Evolutionary conservation across 2,329 filamentous ascomycete species (phyloP).

Genomic region (Alternaria burnsii): DNA sequence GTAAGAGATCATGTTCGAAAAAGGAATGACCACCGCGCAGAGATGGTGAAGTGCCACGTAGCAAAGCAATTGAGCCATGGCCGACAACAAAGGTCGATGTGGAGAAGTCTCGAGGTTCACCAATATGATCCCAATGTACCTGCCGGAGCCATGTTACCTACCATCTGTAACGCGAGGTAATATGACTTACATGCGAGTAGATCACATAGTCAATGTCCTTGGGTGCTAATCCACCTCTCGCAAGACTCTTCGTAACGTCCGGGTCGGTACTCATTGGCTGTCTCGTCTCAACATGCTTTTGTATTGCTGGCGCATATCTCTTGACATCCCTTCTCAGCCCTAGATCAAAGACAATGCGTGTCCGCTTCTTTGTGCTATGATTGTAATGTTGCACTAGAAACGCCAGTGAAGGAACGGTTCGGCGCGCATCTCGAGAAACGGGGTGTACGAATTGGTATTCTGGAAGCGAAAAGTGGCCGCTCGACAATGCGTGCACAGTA

Average conservation of each 20-base stretch:
- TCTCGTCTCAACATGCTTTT: constrained; percentile 57
- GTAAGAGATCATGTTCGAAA: constrained; percentile 58
- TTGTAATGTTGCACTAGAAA: constrained; percentile 63
- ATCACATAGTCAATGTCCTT: constrained; percentile 54
- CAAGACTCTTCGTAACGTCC: constrained; percentile 52
- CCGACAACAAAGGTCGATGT: constrained; percentile 53
- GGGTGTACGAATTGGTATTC: constrained; percentile 59
- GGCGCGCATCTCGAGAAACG: constrained; percentile 54
- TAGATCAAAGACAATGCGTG: constrained; percentile 63
- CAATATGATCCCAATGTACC: constrained; percentile 56
- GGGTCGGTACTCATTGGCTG: constrained; percentile 55
- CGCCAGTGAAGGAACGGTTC: constrained; percentile 62
- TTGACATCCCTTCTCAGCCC: constrained; percentile 59
- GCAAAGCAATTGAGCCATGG: constrained; percentile 34
- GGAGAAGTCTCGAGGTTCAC: constrained; percentile 51
- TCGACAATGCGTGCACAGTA: constrained; percentile 50
- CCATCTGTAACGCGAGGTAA: neutral
- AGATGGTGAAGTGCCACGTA: constrained; percentile 31
- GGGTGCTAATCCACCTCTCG: constrained; percentile 45
- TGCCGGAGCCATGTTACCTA: constrained; percentile 18
- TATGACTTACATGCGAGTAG: constrained; percentile 51
- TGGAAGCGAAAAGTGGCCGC: constrained; percentile 57
- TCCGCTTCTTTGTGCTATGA: constrained; percentile 43
- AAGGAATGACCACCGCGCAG: constrained; percentile 45
- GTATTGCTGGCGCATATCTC: constrained; percentile 57